A percentile compares a stretch with the other conserved stretches of the same genome.
Conservation (phyloP, 2,329 filamentous ascomycete species). For the Diplodia scrobiculata region DNA sequence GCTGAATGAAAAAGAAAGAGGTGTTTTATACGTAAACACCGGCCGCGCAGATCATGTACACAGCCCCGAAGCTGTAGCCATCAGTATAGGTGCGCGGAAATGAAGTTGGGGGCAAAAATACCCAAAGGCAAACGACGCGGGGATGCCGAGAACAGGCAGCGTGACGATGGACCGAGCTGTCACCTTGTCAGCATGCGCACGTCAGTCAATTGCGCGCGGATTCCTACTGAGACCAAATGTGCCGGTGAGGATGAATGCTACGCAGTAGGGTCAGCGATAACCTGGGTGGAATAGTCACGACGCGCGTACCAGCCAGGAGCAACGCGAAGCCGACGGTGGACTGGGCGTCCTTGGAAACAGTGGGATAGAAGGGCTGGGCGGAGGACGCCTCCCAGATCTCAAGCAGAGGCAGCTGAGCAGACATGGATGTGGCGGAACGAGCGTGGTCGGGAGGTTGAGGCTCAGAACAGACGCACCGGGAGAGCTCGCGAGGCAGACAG, state of each 20-base stretch:
- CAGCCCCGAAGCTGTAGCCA: constrained; percentile 77
- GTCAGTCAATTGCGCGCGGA: not conserved
- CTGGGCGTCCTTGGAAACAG: constrained; percentile 78
- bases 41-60: constrained; percentile 98
- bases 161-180: constrained; percentile 79
- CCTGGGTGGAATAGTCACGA: constrained; percentile 5
- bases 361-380: constrained; percentile 78
- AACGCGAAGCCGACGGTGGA: constrained; percentile 79
- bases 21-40: constrained; percentile 86
- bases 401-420: constrained; percentile 58
- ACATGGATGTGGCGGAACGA: constrained; percentile 24
- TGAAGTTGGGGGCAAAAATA: constrained; percentile 46
- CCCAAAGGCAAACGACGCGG: constrained; percentile 87
- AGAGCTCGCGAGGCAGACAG: not conserved
- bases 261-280: constrained; percentile 35
- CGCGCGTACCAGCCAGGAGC: constrained; percentile 63
- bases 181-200: constrained; percentile 15
- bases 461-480: constrained; percentile 14
- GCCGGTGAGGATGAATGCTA: constrained; percentile 69
- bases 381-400: constrained; percentile 93
- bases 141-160: constrained; percentile 75
- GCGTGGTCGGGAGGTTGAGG: constrained; percentile 6
- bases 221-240: constrained; percentile 79
- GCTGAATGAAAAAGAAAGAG: constrained; percentile 33
- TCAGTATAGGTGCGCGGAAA: constrained; percentile 29